Base-by-base conservation (phyloP, 208 protist genomes). In the Wallacemonas rigidus region DNA sequence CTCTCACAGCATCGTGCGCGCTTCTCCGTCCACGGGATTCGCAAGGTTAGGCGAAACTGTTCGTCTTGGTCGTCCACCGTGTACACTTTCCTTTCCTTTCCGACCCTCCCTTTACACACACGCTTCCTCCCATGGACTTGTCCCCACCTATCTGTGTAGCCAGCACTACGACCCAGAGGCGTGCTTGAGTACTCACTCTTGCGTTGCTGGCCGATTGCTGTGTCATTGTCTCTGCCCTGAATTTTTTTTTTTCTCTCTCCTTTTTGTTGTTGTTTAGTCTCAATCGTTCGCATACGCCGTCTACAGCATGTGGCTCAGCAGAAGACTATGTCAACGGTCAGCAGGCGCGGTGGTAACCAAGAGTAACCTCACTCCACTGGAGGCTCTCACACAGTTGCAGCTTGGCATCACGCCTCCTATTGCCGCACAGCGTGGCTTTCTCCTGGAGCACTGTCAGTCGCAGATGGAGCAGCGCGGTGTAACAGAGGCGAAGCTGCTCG, bases 321-420 rank as follows among this genome's bases (percentile, higher is more conserved):
- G 60, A 65, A 4, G 60, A 14, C 60, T 65, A 35, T 48, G 44
- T 15, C 70, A 51, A 38, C 38, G 70, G 17, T n/a, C 61, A 15
- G 50, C 67, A 17, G 6, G 70, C 39, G 15, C 60, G 58, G 17
- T 35, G 53, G 17, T 45, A 17, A 56, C 73, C 15, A 65, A 50
- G 57, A 79, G 47, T 12, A 75, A 65, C 8, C 81, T 94, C 1
- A 85, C 83, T 3, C 87, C 89, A 4, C 56, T 96, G 45, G 88
- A 96, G 60, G 81, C 85, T 7, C 84, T 95, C 69, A 94, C 84
- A 2, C 87, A 96, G 70, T 77, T 96, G 39, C 92, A 96, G 73
- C 75, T 95, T 8, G 92, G 92, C 69, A 92, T 95, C 56, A 82
- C 83, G 15, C 88, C 88, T 5, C 76, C 92, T 12, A 79, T 89